Evolutionary conservation across 225 moss, liverwort and hornwort species (phyloP), one percentile per base, ranked within the genome.

Genomic region (Physcomitrium patens): DNA sequence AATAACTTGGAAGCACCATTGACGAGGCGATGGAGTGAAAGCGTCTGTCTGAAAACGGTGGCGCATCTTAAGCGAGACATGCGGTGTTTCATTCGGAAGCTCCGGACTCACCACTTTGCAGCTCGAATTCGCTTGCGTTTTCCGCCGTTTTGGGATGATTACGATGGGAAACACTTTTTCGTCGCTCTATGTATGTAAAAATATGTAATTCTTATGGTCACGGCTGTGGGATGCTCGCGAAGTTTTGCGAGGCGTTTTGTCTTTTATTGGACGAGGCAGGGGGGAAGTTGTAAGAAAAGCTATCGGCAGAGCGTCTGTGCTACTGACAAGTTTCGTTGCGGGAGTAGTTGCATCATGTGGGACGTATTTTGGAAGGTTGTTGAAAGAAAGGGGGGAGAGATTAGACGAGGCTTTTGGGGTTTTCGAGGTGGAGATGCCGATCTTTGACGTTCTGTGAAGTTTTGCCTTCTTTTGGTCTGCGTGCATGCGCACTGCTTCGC

Each of bases 31-130:
- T n/a, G 45, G 12, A 46, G 65, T 24, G 63, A n/a, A n/a, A 12
- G 62, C 10, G 19, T 11, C 8, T 27, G 44, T 9, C 22, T 17
- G 72, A 27, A 20, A 50, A 53, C 8, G 72, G 44, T 37, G 24
- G 65, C 66, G 3, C 26, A 31, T 17, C 55, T 45, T 17, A 28
- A 48, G 67, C 5, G 67, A 2, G 47, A 20, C 50, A 24, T 47
- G 50, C 60, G 49, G 11, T 60, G 20, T 16, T 50, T 20, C 12
- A 28, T 70, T 63, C 55, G 12, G 31, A 13, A 19, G 48, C 2
- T 15, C 67, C 18, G 12, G 53, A 37, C 48, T 8, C 67, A 59
- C 57, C 67, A 59, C 57, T 49, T 63, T 69, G 69, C 45, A 44
- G 69, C 43, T 16, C 56, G 59, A 43, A n/a, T 59, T 42, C 66